These are phyloP conservation scores for Ajuga reptans DNA, from an alignment of 305 asterid species.

Conservation along the genomic window DNA sequence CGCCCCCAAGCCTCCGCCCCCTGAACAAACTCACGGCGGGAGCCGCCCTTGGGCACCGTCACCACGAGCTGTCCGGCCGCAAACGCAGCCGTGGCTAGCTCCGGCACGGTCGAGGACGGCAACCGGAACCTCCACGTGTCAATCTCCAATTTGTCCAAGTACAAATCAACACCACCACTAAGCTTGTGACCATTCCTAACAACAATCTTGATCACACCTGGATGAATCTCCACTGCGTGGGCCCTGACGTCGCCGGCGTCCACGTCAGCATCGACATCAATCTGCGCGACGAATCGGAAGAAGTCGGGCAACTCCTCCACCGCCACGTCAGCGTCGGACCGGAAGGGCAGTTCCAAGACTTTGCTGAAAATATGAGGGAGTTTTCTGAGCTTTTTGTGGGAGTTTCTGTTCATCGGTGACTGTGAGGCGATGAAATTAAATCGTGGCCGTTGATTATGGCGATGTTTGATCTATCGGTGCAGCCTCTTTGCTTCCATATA, in stretches of 20 bases:
- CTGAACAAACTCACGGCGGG: constrained; percentile 21
- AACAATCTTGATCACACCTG: constrained; percentile 63
- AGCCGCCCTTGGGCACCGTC: constrained; percentile 48
- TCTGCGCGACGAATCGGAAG: constrained; percentile 41
- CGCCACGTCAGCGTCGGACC: constrained; percentile 52
- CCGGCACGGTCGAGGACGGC: constrained; percentile 43
- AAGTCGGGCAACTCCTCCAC: constrained; percentile 46
- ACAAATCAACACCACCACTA: constrained; percentile 23
- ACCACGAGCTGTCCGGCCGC: constrained; percentile 42
- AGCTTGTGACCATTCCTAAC: constrained; percentile 30
- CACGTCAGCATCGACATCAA: constrained; percentile 5
- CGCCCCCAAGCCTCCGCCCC: constrained; percentile 33
- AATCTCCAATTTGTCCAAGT: constrained; percentile 39
- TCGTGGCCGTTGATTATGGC: constrained; percentile 9
- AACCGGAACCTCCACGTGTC: constrained; percentile 64
- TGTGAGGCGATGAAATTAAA: background rate
- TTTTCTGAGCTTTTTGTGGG: constrained; percentile 46
- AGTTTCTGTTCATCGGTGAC: constrained; percentile 19
- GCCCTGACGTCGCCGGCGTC: constrained; percentile 28
- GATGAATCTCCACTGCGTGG: constrained; percentile 59
- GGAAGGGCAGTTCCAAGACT: constrained; percentile 61
- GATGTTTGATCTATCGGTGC: constrained; percentile 23
- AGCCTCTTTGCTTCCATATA: constrained; percentile 25
- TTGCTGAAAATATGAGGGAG: constrained; percentile 66
- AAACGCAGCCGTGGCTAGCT: constrained; percentile 41